These are phyloP conservation scores for Macrophomina phaseolina DNA, from an alignment of 2,329 filamentous ascomycete species.

Conservation along the genomic window DNA sequence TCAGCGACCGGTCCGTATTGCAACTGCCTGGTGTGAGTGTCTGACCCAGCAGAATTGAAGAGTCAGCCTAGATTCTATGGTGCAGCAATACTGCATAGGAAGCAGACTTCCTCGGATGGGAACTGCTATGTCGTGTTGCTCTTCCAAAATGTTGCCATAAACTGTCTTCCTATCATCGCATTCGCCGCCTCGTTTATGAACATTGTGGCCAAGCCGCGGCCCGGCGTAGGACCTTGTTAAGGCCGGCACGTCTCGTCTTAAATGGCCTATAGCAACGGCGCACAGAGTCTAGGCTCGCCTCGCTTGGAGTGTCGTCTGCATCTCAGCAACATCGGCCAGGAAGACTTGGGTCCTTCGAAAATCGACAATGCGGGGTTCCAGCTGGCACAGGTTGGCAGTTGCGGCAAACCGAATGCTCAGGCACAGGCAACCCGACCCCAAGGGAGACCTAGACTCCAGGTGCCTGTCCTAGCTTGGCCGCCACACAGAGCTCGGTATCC, in stretches of 20 bases:
- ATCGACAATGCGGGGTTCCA: background rate
- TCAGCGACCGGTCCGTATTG: background rate
- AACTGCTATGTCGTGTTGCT: background rate
- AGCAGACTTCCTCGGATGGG: background rate
- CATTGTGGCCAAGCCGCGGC: background rate
- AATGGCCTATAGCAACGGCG: background rate
- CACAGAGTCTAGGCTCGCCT: background rate
- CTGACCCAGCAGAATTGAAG: too few relatives aligned
- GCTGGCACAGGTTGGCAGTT: background rate
- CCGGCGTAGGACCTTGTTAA: background rate
- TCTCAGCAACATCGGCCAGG: background rate
- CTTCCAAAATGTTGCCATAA: background rate
- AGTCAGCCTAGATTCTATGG: too few relatives aligned
- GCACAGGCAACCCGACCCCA: background rate
- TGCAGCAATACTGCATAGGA: background rate
- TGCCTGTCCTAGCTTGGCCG: conserved; percentile 2
- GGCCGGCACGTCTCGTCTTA: background rate
- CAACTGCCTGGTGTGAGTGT: too few relatives aligned
- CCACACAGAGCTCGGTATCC: background rate
- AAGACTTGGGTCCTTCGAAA: background rate
- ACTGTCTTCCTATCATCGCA: background rate
- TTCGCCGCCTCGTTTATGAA: background rate
- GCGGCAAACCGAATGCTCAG: background rate
- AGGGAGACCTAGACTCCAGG: background rate
- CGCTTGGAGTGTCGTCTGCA: background rate